A percentile compares a stretch with the other conserved stretches of the same genome.
Conservation (phyloP, 1,284 basidiomycete species). For the Tilletia indica region DNA sequence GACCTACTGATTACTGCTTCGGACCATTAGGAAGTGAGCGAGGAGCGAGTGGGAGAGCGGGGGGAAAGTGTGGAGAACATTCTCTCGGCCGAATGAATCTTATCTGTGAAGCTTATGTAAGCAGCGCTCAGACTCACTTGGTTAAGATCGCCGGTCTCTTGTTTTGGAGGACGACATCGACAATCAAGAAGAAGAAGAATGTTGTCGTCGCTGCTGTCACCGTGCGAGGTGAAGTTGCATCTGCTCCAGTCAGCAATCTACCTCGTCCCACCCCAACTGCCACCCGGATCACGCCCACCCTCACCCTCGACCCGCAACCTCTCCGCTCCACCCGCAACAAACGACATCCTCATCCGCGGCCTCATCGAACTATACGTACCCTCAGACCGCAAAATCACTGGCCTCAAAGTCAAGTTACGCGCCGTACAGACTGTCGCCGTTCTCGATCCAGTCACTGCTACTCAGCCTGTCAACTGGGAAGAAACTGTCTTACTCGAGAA, state of each 20-base stretch:
- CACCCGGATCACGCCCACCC: slow-evolving; percentile 24
- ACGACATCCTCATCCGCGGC: slow-evolving; percentile 53
- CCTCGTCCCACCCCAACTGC: slow-evolving; percentile 47
- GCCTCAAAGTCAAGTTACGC: slow-evolving; percentile 48
- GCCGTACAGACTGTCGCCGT: slow-evolving; percentile 52
- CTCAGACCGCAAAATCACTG: slow-evolving; percentile 46
- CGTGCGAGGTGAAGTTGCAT: slow-evolving; percentile 51
- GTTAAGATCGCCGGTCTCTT: too few relatives aligned
- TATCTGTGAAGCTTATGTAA: too few relatives aligned
- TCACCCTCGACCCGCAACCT: slow-evolving; percentile 19
- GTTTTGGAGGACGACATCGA: too few relatives aligned
- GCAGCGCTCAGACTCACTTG: too few relatives aligned
- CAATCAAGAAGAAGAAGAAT: slow-evolving; percentile 20
- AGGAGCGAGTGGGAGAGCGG: too few relatives aligned
- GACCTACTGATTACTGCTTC: too few relatives aligned
- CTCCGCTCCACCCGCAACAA: slow-evolving; percentile 46
- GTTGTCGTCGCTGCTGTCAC: slow-evolving; percentile 49
- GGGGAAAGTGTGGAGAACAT: too few relatives aligned
- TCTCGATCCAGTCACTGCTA: slow-evolving; percentile 40
- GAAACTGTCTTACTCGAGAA: slow-evolving; percentile 51
- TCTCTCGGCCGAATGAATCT: too few relatives aligned
- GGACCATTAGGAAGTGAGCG: too few relatives aligned
- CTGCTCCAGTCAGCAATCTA: slow-evolving; percentile 52
- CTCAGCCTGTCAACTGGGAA: slow-evolving; percentile 48
- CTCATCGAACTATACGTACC: slow-evolving; percentile 53